Evolutionary conservation across 2,329 filamentous ascomycete species (phyloP).

Genomic region (Aspergillus awamori): DNA sequence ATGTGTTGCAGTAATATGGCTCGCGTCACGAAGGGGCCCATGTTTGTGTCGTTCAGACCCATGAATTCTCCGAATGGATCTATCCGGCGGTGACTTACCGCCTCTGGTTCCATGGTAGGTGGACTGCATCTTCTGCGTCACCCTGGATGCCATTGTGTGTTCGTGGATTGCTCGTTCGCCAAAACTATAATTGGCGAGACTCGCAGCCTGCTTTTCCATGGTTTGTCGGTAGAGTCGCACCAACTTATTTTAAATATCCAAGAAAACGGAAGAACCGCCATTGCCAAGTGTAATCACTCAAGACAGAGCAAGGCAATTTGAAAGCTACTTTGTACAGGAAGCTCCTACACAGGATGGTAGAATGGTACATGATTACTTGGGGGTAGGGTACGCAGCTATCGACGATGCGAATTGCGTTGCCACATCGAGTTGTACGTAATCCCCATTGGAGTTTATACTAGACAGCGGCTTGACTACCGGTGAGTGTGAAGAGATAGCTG

Average conservation of each 20-base stretch:
- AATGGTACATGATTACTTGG: too few relatives aligned
- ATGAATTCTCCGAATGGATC: slow-evolving; percentile 14
- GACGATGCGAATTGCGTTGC: slow-evolving; percentile 1
- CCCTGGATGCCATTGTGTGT: slow-evolving; percentile 13
- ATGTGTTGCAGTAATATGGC: background rate
- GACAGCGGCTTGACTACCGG: background rate
- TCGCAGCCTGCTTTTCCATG: background rate
- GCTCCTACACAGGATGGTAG: too few relatives aligned
- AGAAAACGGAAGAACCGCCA: background rate
- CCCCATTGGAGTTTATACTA: background rate
- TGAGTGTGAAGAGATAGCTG: too few relatives aligned
- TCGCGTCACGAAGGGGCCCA: background rate
- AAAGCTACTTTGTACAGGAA: too few relatives aligned
- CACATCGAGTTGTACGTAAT: slow-evolving; percentile 4
- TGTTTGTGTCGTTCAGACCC: background rate
- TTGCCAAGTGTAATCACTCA: background rate
- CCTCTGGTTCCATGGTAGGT: slow-evolving; percentile 10
- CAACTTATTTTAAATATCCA: background rate
- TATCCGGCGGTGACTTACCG: slow-evolving; percentile 22
- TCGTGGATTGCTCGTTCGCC: slow-evolving; percentile 8
- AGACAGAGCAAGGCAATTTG: background rate
- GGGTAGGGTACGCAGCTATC: too few relatives aligned
- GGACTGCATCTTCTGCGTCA: slow-evolving; percentile 17
- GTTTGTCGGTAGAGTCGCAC: background rate
- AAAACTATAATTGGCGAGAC: slow-evolving; percentile 11